A percentile compares a stretch with the other conserved stretches of the same genome.
Evolutionary conservation across 2,329 filamentous ascomycete genomes (phyloP).

Genomic region (Penicillium sp.): DNA sequence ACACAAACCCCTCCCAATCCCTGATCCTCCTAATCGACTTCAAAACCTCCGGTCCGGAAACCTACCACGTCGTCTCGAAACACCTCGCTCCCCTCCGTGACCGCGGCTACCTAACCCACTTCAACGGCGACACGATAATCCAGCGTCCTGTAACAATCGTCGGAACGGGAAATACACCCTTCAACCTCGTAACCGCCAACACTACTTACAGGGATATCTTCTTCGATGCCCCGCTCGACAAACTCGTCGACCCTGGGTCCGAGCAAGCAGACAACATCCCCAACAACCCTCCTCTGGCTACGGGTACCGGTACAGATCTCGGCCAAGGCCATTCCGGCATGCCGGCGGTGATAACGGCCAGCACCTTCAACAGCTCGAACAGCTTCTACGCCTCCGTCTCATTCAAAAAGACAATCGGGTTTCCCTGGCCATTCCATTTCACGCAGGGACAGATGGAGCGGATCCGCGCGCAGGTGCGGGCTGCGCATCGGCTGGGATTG

Average conservation of each 20-base stretch:
- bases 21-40: conserved; percentile 54
- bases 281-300: neutral
- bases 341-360: conserved; percentile 34
- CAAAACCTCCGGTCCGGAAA: conserved; percentile 40
- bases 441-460: conserved; percentile 44
- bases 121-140: conserved; percentile 43
- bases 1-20: conserved; percentile 47
- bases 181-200: conserved; percentile 46
- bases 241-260: conserved; percentile 28
- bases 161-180: conserved; percentile 53
- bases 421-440: conserved; percentile 50
- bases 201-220: conserved; percentile 52
- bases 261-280: neutral
- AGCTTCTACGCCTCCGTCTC: conserved; percentile 57
- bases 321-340: conserved; percentile 49
- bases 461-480: conserved; percentile 51
- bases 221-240: conserved; percentile 52
- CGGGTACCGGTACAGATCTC: conserved; percentile 14
- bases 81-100: conserved; percentile 49
- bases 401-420: conserved; percentile 49
- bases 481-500: conserved; percentile 51
- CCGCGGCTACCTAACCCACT: conserved; percentile 50
- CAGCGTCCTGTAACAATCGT: conserved; percentile 52
- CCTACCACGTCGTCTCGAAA: conserved; percentile 38
- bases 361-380: conserved; percentile 49